These are phyloP conservation scores for Fusarium circinatum DNA, from an alignment of 2,329 filamentous ascomycete genomes.

Conservation along the genomic window DNA sequence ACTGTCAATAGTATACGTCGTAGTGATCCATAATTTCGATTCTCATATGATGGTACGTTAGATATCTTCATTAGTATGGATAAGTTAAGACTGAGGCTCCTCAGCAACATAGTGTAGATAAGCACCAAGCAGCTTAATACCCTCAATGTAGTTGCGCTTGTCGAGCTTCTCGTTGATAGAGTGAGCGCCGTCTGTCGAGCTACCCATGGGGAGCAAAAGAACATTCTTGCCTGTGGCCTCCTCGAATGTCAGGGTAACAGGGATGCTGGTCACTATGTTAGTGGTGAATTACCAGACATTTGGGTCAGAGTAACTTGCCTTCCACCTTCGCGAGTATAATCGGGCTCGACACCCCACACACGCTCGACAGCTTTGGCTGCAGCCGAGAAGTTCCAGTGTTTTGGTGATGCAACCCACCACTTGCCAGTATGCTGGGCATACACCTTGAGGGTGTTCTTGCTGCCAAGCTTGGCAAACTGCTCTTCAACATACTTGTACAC, in stretches of 20 bases:
- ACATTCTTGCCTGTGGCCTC: slow-evolving; percentile 98
- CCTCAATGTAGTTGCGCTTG: slow-evolving; percentile 97
- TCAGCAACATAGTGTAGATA: slow-evolving; percentile 97
- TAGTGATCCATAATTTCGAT: background rate
- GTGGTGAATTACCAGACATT: background rate
- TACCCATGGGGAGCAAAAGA: slow-evolving; percentile 93
- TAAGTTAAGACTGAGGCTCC: slow-evolving; percentile 69
- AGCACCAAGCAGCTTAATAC: slow-evolving; percentile 92
- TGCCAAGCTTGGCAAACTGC: slow-evolving; percentile 85
- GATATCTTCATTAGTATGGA: background rate
- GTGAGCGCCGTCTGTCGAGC: slow-evolving; percentile 94
- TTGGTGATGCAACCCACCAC: slow-evolving; percentile 98
- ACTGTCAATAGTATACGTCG: background rate
- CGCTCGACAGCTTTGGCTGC: slow-evolving; percentile 96
- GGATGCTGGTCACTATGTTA: slow-evolving; percentile 71
- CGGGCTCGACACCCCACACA: slow-evolving; percentile 92
- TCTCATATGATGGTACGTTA: slow-evolving; percentile 22
- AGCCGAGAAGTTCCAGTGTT: slow-evolving; percentile 98
- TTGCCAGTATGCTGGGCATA: slow-evolving; percentile 90
- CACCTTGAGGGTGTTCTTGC: slow-evolving; percentile 90
- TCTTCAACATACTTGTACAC: slow-evolving; percentile 87
- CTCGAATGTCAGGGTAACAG: slow-evolving; percentile 96
- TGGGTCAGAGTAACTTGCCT: slow-evolving; percentile 62
- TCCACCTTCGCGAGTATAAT: slow-evolving; percentile 96
- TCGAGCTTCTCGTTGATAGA: slow-evolving; percentile 99